Conservation (phyloP, 306 rosid species). For the Lathyrus tuberosus region DNA sequence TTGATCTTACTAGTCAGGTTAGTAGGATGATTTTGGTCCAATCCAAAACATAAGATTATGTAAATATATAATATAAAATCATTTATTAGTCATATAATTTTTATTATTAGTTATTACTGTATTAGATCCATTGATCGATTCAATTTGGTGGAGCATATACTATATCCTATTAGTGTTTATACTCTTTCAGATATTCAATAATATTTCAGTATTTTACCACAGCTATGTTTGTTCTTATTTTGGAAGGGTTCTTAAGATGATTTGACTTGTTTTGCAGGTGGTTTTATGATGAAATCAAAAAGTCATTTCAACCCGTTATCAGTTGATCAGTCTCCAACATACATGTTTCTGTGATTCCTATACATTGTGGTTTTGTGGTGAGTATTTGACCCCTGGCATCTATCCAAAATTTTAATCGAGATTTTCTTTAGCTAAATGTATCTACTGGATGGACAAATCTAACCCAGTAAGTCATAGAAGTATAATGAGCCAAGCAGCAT, state of each 20-base stretch:
- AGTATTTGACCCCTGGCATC: slow-evolving; percentile 32
- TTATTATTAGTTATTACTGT: background rate
- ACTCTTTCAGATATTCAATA: background rate
- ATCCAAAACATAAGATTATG: background rate
- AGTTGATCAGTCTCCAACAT: slow-evolving; percentile 46
- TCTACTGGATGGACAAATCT: slow-evolving; percentile 2
- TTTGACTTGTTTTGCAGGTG: slow-evolving; percentile 58
- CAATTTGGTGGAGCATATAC: background rate
- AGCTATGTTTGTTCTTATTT: background rate
- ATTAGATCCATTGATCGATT: background rate
- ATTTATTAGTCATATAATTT: background rate
- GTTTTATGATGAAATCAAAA: slow-evolving; percentile 74
- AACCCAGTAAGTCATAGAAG: background rate
- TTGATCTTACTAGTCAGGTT: background rate
- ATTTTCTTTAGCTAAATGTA: background rate
- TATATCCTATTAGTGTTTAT: background rate
- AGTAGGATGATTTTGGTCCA: background rate
- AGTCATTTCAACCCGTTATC: slow-evolving; percentile 64
- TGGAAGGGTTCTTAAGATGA: slow-evolving; percentile 14
- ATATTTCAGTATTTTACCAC: background rate
- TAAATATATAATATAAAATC: background rate
- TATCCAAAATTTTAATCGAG: background rate
- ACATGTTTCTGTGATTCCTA: slow-evolving; percentile 22
- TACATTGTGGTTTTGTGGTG: slow-evolving; percentile 43
- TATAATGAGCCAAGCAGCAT: background rate